phyloP scores from a whole-genome alignment of 768 basidiomycete genomes.

The Trametes meyenii region DNA sequence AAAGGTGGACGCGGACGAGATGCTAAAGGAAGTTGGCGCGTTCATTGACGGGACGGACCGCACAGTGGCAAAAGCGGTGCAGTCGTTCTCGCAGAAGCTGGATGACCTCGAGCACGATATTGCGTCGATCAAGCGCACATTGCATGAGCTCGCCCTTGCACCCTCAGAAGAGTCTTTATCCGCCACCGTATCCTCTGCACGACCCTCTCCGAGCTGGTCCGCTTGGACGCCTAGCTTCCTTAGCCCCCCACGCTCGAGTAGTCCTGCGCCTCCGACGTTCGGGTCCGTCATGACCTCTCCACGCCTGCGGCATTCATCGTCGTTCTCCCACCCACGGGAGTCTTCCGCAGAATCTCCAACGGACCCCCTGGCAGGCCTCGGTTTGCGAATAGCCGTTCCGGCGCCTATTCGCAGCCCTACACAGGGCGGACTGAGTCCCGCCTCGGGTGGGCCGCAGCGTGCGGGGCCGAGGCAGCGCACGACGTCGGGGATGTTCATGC shows the following conservation, averaged over 20 bases:
- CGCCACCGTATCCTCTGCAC: slow-evolving; percentile 8
- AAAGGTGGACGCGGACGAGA: slow-evolving; percentile 36
- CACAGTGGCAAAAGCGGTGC: slow-evolving; percentile 47
- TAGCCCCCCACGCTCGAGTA: slow-evolving; percentile 42
- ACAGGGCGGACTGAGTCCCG: background rate
- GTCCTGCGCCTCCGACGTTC: slow-evolving; percentile 58
- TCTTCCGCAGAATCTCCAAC: slow-evolving; percentile 5
- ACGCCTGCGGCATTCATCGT: slow-evolving; percentile 52
- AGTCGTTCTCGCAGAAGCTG: slow-evolving; percentile 58
- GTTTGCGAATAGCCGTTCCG: slow-evolving; percentile 64
- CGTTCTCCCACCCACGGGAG: slow-evolving; percentile 36
- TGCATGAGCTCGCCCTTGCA: slow-evolving; percentile 46
- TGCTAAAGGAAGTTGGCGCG: slow-evolving; percentile 53
- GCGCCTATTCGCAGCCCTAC: slow-evolving; percentile 12
- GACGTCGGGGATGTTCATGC: slow-evolving; percentile 63
- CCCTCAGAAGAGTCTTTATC: slow-evolving; percentile 18
- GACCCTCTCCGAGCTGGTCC: slow-evolving; percentile 36
- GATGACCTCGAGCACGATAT: slow-evolving; percentile 80
- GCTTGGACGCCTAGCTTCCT: slow-evolving; percentile 65
- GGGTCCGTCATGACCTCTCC: slow-evolving; percentile 73
- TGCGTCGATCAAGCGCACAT: slow-evolving; percentile 60
- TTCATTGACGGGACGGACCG: slow-evolving; percentile 60
- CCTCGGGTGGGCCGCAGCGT: slow-evolving; percentile 19
- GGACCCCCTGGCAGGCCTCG: slow-evolving; percentile 50
- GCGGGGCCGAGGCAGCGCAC: slow-evolving; percentile 46